Evolutionary conservation across 345 rosid species (phyloP), one percentile per base, ranked within the genome.

Genomic region (Carallia brachiata): DNA sequence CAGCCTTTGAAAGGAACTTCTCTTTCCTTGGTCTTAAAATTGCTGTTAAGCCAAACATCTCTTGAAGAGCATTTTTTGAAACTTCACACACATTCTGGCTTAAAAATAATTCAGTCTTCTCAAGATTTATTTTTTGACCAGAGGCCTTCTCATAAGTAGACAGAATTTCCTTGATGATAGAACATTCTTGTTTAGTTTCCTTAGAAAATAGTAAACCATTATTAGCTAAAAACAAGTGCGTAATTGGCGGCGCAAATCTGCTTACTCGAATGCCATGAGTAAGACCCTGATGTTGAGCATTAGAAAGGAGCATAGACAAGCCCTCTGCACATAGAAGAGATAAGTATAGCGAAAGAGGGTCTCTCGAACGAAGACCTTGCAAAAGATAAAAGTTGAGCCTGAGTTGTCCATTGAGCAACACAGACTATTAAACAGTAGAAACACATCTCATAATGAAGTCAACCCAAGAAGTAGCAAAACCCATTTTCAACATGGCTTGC

Each of bases 401-500:
- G 1, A 8, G 31, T 0, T n/a, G 9, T 2, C 31, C 9, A 19
- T 54, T 54, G 27, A 54, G n/a, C 1, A 54, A 8, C 0, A 54
- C 1, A 19, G 30, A 54, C 18, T 6, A 54, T 0, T 6, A 54
- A n/a, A 54, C 30, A n/a, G 5, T 3, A 18, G 58, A 0, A 0
- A 54, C 10, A 19, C 10, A 54, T 6, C 3, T 18, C 28, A 54
- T 19, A n/a, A 19, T 54, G 2, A 19, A 5, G 0, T 18, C 27
- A 0, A 19, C 4, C 30, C 9, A 54, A 1, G 19, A n/a, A 0
- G 34, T 2, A 19, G 7, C 7, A 1, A 54, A 54, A 0, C 58
- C 31, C 7, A 54, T 4, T 0, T 1, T 18, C 6, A 3, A 1
- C 30, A 54, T n/a, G 5, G 4, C 2, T 0, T 1, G 6, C 0